Evolutionary conservation across 805 yeast species (phyloP), one percentile per base, ranked within the genome.

Genomic region (Candida sonorensis): DNA sequence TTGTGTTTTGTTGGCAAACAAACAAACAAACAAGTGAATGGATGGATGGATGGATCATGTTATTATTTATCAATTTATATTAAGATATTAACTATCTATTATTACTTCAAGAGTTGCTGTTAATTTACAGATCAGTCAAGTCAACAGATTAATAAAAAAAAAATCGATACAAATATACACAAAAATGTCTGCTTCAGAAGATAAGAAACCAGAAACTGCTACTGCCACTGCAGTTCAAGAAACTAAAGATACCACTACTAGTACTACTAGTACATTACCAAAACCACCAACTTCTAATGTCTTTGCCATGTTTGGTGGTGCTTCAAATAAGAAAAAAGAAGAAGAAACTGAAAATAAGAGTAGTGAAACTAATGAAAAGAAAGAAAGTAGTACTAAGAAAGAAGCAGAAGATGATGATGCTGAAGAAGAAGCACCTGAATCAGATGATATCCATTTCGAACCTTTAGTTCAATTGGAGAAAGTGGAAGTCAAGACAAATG

Each of bases 401-500:
- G 41, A 40, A 12, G 51, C 53, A 35, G 46, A 52, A 22, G 50
- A 51, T 30, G 54, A 53, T 26, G 62, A 60, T 16, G 71, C 64
- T 13, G 82, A 72, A 17, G 80, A 72, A 14, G 81, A 67, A 38
- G 78, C 62, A 5, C 81, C 72, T 46, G 88, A 77, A 51, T 77
- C 77, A 43, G 81, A 77, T 35, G 87, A 83, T 50, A 90, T 92
- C 41, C 96, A 92, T 61, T 92, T 92, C 51, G 97, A 90, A 67
- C 98, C 98, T 32, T 67, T 92, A 43, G 97, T 92, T 40, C 83
- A 85, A 63, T 76, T 92, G 49, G 96, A 88, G 64, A 83, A 85
- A 62, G 97, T 92, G 30, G 97, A 92, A 23, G 94, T 90, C 45
- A 90, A 88, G 69, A 87, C 97, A 48, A 83, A 84, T 61, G 96